Percentiles rank a stretch among this genome's conserved stretches.
Conservation (phyloP, 1,139 yeast species). For the Cylindricascospora bacillispora region DNA sequence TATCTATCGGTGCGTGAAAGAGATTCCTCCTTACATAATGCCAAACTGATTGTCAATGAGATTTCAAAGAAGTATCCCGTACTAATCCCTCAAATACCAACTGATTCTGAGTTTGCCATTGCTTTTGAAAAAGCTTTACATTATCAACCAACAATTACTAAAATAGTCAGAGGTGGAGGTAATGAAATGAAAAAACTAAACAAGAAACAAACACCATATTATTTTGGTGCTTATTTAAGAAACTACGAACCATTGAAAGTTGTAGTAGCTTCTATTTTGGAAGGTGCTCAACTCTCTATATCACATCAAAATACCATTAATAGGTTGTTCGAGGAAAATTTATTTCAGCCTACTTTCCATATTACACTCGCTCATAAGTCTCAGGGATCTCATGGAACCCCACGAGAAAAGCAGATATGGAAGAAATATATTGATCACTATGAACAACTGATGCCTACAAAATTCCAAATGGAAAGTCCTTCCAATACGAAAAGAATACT, state of each 20-base stretch:
- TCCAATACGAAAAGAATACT: neutral
- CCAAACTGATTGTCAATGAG: conserved; percentile 31
- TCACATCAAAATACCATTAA: neutral
- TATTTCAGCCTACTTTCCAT: conserved; percentile 54
- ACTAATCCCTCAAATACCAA: conserved; percentile 34
- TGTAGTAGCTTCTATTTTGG: neutral
- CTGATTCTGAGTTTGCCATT: conserved; percentile 27
- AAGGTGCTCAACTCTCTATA: neutral
- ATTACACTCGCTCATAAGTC: conserved; percentile 58
- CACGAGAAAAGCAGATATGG: conserved; percentile 25
- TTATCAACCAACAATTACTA: conserved; percentile 40
- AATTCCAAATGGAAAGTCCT: neutral
- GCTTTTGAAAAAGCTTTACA: conserved; percentile 40
- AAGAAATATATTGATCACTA: conserved; percentile 18
- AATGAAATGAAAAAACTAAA: conserved; percentile 11
- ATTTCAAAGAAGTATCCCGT: conserved; percentile 36
- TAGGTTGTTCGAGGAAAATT: conserved; percentile 5
- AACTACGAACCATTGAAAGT: conserved; percentile 8
- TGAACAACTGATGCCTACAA: conserved; percentile 4
- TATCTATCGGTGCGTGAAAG: conserved; percentile 34
- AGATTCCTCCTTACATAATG: conserved; percentile 43
- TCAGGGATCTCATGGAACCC: conserved; percentile 22
- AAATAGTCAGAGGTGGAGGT: conserved; percentile 24
- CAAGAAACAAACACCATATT: conserved; percentile 25
- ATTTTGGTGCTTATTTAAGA: conserved; percentile 28